Percentiles rank a stretch among this genome's conserved stretches.
These are phyloP conservation scores for Pichia rugopelliculosa DNA, from an alignment of 805 yeast species.

Conservation along the genomic window DNA sequence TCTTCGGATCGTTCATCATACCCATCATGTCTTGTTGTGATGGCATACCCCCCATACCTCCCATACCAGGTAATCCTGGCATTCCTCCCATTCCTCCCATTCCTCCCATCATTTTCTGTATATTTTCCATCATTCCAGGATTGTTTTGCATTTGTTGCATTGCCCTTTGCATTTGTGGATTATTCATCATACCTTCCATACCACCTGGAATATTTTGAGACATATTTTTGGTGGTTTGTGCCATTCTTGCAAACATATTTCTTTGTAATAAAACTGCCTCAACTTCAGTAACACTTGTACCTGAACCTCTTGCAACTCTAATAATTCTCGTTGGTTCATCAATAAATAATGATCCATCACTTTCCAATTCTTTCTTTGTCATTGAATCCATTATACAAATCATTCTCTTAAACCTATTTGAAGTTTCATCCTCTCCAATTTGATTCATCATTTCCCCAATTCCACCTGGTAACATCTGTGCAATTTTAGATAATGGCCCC, in stretches of 20 bases:
- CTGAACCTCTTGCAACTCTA: constrained; percentile 91
- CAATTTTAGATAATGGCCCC: constrained; percentile 94
- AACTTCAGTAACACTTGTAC: constrained; percentile 85
- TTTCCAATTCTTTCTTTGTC: constrained; percentile 86
- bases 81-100: constrained; percentile 51
- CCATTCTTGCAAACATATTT: constrained; percentile 91
- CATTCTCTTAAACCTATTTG: constrained; percentile 78
- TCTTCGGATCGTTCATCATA: constrained; percentile 60
- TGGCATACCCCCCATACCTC: constrained; percentile 31
- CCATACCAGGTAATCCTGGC: constrained; percentile 47
- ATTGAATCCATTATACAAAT: constrained; percentile 90
- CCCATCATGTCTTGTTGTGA: constrained; percentile 39
- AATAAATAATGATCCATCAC: constrained; percentile 76
- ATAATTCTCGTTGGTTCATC: constrained; percentile 80
- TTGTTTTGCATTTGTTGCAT: constrained; percentile 61
- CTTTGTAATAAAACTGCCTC: constrained; percentile 89
- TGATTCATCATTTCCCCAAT: constrained; percentile 76
- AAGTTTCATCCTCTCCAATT: constrained; percentile 87
- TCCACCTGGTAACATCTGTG: constrained; percentile 92
- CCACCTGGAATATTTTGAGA: constrained; percentile 40
- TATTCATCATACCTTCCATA: constrained; percentile 24
- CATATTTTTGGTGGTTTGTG: constrained; percentile 59
- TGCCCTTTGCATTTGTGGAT: constrained; percentile 33
- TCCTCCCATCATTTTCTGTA: constrained; percentile 71
- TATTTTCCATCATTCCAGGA: constrained; percentile 67